Evolutionary conservation across 768 basidiomycete species (phyloP).

Genomic region (Lyophyllum semitale): DNA sequence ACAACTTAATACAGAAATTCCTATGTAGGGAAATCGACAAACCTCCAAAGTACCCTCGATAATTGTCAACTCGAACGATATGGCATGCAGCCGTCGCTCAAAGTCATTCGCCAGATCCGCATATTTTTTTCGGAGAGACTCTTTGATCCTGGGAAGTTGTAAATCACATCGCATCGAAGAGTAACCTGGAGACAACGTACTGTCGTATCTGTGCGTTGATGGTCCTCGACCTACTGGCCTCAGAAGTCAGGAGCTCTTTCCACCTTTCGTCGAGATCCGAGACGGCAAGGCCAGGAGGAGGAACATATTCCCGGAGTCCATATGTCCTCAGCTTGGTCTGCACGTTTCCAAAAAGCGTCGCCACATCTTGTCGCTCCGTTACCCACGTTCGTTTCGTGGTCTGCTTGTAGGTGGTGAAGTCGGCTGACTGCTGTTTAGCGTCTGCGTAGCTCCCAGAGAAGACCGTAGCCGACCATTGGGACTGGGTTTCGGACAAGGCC

Average conservation of each 20-base stretch:
- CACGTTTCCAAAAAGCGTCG: conserved; percentile 87
- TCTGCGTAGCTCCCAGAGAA: conserved; percentile 80
- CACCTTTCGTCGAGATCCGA: conserved; percentile 79
- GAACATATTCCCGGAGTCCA: conserved; percentile 80
- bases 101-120: conserved; percentile 79
- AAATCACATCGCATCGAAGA: conserved; percentile 1
- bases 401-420: conserved; percentile 81
- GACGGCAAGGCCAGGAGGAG: conserved; percentile 68
- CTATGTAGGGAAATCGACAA: conserved; percentile 1
- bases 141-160: conserved; percentile 70
- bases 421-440: conserved; percentile 73
- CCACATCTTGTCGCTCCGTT: conserved; percentile 84
- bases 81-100: conserved; percentile 61
- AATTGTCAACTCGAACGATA: conserved; percentile 72
- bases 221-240: conserved; percentile 73
- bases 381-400: conserved; percentile 88
- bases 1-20: background rate
- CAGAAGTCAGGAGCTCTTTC: conserved; percentile 69
- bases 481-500: conserved; percentile 66
- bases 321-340: conserved; percentile 95
- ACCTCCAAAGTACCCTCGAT: conserved; percentile 82
- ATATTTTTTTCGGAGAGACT: conserved; percentile 73
- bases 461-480: conserved; percentile 64
- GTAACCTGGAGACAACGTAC: conserved; percentile 45
- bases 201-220: conserved; percentile 91